Conservation (phyloP, 768 basidiomycete species). For the Calocybe cyanea region DNA sequence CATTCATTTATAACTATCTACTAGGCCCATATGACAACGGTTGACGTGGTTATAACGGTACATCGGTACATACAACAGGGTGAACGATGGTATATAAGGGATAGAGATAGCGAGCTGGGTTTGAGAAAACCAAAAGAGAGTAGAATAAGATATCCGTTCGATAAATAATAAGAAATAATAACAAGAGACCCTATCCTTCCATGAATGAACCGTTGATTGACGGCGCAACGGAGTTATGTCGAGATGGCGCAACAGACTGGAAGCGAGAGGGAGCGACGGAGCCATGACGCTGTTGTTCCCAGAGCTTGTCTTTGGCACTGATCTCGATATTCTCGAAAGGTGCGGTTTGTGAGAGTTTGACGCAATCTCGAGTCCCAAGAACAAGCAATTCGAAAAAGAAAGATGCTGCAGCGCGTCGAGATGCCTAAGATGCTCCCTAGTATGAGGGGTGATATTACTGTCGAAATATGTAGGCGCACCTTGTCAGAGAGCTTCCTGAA, state of each 20-base stretch:
- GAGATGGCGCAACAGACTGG: conserved; percentile 21
- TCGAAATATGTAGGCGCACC: conserved; percentile 33
- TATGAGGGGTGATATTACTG: not conserved
- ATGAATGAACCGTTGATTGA: conserved; percentile 43
- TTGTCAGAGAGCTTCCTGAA: conserved; percentile 80
- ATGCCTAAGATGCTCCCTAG: conserved; percentile 49
- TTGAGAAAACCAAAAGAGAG: conserved; percentile 1
- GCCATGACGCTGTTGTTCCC: conserved; percentile 57
- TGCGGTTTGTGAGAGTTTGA: conserved; percentile 70
- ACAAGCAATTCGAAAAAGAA: conserved; percentile 99
- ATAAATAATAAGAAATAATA: conserved; percentile 8
- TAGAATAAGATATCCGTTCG: conserved; percentile 12
- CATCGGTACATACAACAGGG: conserved; percentile 5
- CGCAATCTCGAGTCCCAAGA: conserved; percentile 87
- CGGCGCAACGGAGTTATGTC: conserved; percentile 21
- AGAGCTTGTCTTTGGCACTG: conserved; percentile 76
- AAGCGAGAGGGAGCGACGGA: conserved; percentile 26
- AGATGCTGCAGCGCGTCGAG: conserved; percentile 86
- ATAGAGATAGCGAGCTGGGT: conserved; percentile 2
- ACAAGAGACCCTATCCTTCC: conserved; percentile 10
- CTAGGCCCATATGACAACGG: conserved; percentile 7
- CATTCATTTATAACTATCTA: conserved; percentile 3
- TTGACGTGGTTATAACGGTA: not conserved
- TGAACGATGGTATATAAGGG: conserved; percentile 3
- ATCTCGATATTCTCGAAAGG: conserved; percentile 88